Evolutionary conservation across 1,139 yeast species (phyloP).

Genomic region (Hyphopichia pseudoburtonii): DNA sequence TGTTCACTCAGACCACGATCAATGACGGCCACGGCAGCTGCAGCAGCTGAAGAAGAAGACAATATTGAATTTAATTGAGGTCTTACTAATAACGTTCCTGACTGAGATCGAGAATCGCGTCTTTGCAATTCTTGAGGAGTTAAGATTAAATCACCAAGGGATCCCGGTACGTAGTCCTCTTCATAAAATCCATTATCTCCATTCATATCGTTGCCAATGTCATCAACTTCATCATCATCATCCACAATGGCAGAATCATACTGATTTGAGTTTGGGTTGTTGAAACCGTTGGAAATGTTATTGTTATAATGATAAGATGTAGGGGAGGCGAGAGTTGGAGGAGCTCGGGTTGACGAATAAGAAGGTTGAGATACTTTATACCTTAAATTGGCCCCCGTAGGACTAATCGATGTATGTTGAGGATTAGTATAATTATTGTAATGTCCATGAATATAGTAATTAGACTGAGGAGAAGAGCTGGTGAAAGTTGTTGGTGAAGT

Average conservation of each 20-base stretch:
- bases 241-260: constrained; percentile 40
- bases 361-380: constrained; percentile 14
- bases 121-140: constrained; percentile 77
- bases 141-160: constrained; percentile 63
- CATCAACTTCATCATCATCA: constrained; percentile 44
- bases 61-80: constrained; percentile 24
- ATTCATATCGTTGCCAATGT: constrained; percentile 18
- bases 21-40: background rate
- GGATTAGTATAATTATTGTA: constrained; percentile 2
- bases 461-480: constrained; percentile 14
- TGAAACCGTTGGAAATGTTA: too few species aligned
- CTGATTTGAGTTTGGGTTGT: constrained; percentile 9
- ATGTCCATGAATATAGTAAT: too few species aligned
- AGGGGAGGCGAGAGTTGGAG: constrained; percentile 14
- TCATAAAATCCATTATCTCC: constrained; percentile 40
- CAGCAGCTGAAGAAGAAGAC: background rate
- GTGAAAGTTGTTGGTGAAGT: constrained; percentile 15
- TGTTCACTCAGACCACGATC: constrained; percentile 3
- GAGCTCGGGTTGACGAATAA: constrained; percentile 13
- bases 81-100: constrained; percentile 43
- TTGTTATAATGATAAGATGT: constrained; percentile 7
- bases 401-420: background rate
- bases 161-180: constrained; percentile 78
- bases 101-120: constrained; percentile 59
- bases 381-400: constrained; percentile 9